phyloP scores from a whole-genome alignment of 73 alveolate species.

The Paramecium biaurelia region DNA sequence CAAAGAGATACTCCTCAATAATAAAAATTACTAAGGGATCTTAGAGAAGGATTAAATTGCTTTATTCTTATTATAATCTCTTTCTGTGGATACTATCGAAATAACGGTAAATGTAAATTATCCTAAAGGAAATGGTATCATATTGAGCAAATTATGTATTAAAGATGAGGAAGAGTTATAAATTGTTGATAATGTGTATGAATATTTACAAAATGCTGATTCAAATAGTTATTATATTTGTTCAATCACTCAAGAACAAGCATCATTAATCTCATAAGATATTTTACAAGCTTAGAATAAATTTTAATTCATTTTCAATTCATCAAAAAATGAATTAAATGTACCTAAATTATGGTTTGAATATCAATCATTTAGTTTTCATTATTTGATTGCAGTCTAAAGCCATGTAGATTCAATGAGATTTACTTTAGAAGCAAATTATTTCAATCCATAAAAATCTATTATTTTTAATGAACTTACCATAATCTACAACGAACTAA shows the following conservation, averaged over 20 bases:
- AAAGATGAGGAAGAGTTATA: background rate
- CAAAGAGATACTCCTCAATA: background rate
- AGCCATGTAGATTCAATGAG: background rate
- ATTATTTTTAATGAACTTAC: too few species aligned
- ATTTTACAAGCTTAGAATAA: background rate
- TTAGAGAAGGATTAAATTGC: background rate
- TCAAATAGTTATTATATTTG: conserved; percentile 27
- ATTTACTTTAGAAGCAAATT: background rate
- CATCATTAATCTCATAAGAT: background rate
- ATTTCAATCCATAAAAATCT: too few species aligned
- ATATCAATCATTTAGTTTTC: background rate
- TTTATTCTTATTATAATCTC: background rate
- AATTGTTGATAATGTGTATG: background rate
- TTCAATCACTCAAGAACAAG: background rate
- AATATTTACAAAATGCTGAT: background rate
- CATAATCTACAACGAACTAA: background rate
- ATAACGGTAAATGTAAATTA: too few species aligned
- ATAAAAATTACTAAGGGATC: background rate
- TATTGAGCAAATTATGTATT: background rate
- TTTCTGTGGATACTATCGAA: too few species aligned
- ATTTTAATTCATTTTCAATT: background rate
- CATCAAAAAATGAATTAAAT: background rate
- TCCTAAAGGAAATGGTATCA: background rate
- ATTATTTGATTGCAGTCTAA: background rate
- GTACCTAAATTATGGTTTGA: background rate